Evolutionary conservation across 1,139 yeast genomes (phyloP).

Genomic region (Yamadazyma conglobata): DNA sequence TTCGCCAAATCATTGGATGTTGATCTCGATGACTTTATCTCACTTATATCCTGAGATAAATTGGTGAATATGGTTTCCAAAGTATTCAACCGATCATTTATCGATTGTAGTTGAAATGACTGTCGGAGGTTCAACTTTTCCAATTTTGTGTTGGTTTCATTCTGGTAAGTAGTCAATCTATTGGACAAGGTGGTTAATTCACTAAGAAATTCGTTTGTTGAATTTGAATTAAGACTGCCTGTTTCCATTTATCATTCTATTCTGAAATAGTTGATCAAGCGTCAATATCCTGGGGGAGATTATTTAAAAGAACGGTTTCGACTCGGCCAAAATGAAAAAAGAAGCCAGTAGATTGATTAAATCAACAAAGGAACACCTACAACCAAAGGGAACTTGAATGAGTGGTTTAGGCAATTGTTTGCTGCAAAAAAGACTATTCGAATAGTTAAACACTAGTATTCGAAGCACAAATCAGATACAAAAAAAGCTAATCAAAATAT

Average conservation of each 20-base stretch:
- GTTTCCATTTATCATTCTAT: constrained; percentile 12
- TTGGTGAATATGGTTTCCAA: constrained; percentile 10
- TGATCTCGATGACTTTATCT: constrained; percentile 2
- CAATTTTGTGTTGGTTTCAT: constrained; percentile 21
- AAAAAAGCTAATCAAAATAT: no score
- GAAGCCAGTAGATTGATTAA: no score
- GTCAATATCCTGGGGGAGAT: no score
- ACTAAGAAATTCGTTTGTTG: neutral
- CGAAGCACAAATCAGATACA: no score
- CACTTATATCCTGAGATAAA: constrained; percentile 4
- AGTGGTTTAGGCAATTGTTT: no score
- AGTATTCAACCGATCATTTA: constrained; percentile 22
- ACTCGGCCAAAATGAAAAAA: no score
- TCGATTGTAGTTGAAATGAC: constrained; percentile 23
- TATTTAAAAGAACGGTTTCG: no score
- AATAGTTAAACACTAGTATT: no score
- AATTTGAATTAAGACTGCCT: neutral
- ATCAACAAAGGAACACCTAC: no score
- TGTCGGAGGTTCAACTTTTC: constrained; percentile 16
- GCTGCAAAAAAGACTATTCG: no score
- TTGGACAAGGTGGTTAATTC: constrained; percentile 1
- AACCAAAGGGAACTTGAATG: no score
- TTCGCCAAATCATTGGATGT: constrained; percentile 3
- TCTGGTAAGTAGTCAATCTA: constrained; percentile 7
- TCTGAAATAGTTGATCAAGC: no score